phyloP scores from a whole-genome alignment of 2,329 filamentous ascomycete species.

The Ceratocystis smalleyi region DNA sequence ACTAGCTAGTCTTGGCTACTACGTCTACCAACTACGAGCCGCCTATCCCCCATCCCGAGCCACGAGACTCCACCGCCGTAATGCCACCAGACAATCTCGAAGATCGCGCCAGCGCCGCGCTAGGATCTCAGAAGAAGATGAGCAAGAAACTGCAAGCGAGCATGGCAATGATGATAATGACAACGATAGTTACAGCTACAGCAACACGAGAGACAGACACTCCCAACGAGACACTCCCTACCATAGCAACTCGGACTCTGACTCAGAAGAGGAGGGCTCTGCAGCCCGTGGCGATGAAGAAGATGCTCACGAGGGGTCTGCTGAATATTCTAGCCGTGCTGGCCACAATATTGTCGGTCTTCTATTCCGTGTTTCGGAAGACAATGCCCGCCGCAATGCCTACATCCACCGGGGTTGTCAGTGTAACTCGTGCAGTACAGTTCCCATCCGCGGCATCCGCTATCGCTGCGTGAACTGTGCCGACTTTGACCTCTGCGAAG shows the following conservation, averaged over 20 bases:
- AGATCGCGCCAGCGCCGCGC: constrained; percentile 17
- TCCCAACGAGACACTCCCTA: neutral
- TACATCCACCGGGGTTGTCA: constrained; percentile 86
- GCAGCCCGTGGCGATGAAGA: constrained; percentile 24
- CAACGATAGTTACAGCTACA: constrained; percentile 25
- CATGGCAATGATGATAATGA: neutral
- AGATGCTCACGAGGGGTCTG: constrained; percentile 28
- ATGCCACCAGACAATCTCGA: constrained; percentile 44
- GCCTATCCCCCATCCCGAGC: constrained; percentile 18
- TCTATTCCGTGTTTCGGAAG: constrained; percentile 83
- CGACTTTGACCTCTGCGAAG: constrained; percentile 90
- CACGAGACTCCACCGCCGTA: constrained; percentile 44
- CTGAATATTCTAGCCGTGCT: constrained; percentile 33
- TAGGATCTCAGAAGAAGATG: constrained; percentile 7
- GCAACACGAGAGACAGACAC: constrained; percentile 13
- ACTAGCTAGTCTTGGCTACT: constrained; percentile 41
- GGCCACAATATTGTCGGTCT: constrained; percentile 74
- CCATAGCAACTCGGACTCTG: neutral
- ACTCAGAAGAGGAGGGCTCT: neutral
- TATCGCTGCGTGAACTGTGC: constrained; percentile 93
- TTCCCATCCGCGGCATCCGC: constrained; percentile 79
- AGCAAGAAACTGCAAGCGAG: constrained; percentile 1
- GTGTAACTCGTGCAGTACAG: constrained; percentile 76
- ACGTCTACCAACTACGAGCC: constrained; percentile 21
- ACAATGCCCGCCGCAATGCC: constrained; percentile 73